Conservation (phyloP, 2,329 filamentous ascomycete genomes). For the Neonectria neomacrospora region DNA sequence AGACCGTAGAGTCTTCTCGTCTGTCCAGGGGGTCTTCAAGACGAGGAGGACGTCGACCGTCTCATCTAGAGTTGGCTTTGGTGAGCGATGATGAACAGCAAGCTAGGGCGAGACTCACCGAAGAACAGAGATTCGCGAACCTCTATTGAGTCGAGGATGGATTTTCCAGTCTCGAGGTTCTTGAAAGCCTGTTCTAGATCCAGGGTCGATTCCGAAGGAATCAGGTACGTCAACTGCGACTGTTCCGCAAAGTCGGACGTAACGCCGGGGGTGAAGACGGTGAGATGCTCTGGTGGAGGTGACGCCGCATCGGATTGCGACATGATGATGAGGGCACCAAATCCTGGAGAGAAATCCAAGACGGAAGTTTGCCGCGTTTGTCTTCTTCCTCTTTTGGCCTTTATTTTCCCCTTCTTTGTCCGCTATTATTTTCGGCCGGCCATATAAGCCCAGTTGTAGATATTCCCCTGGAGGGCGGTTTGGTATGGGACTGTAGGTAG, state of each 20-base stretch:
- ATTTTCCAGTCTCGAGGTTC: constrained; percentile 55
- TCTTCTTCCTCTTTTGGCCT: background rate
- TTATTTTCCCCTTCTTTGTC: constrained; percentile 19
- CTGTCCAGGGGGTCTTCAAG: constrained; percentile 70
- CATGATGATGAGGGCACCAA: constrained; percentile 27
- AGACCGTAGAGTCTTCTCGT: constrained; percentile 66
- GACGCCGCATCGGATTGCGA: constrained; percentile 37
- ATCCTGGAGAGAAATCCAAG: background rate
- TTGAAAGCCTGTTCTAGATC: constrained; percentile 64
- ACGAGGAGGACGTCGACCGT: constrained; percentile 75
- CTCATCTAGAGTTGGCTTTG: constrained; percentile 70
- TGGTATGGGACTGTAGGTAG: constrained; percentile 18
- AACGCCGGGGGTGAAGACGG: constrained; percentile 41
- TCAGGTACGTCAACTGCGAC: constrained; percentile 69
- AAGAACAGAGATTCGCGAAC: constrained; percentile 76
- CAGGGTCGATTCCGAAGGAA: constrained; percentile 67
- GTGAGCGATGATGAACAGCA: constrained; percentile 51
- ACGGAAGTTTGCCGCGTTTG: background rate
- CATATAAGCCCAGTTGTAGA: constrained; percentile 35
- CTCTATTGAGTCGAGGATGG: constrained; percentile 66
- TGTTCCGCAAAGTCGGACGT: constrained; percentile 62
- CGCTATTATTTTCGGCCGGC: constrained; percentile 29
- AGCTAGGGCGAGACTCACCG: constrained; percentile 64
- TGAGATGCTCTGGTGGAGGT: constrained; percentile 34
- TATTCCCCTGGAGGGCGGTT: constrained; percentile 31